Evolutionary conservation across 306 rosid species (phyloP), one percentile per base, ranked within the genome.

Genomic region (Lagenaria siceraria): DNA sequence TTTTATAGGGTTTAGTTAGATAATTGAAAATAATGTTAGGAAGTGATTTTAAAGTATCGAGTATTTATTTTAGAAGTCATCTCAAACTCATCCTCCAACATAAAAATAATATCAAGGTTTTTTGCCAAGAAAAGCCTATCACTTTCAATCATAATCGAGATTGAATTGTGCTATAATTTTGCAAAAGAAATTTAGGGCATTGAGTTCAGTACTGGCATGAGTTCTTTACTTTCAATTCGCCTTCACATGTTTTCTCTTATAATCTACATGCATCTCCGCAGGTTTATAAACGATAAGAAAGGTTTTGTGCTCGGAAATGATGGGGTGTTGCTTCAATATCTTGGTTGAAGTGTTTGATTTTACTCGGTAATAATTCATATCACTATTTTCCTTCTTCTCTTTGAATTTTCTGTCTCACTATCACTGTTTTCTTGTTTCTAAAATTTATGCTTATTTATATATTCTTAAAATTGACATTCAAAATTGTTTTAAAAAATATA

Each of bases 271-370:
- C 70, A 75, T 75, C 73, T 62, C 48, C 53, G 81, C 91, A 92
- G 97, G 89, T 95, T 95, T 83, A 85, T 92, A 70, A 79, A 95
- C 79, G 97, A 90, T 54, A 92, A 81, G 78, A 90, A 84, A 69
- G 99, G 99, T 70, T 95, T 95, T 82, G 97, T 95, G 66, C 82
- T 95, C 80, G 99, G 99, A 78, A 95, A 95, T 35, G 97, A 92
- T 71, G 97, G 97, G 42, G 99, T 95, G 79, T 84, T 95, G 84
- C 97, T 95, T 76, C 97, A 97, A 81, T 92, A 92, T 82, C 99
- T 95, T 77, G 97, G 93, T 81, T 92, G 80, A 87, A 84, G 79
- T 56, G 80, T 71, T 73, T 43, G 78, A 78, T 69, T 80, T 77
- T 68, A 72, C 85, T 36, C 55, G 96, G 94, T 88, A 87, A 86